Base-by-base conservation (phyloP, 805 yeast species). In the Millerago galiae region DNA sequence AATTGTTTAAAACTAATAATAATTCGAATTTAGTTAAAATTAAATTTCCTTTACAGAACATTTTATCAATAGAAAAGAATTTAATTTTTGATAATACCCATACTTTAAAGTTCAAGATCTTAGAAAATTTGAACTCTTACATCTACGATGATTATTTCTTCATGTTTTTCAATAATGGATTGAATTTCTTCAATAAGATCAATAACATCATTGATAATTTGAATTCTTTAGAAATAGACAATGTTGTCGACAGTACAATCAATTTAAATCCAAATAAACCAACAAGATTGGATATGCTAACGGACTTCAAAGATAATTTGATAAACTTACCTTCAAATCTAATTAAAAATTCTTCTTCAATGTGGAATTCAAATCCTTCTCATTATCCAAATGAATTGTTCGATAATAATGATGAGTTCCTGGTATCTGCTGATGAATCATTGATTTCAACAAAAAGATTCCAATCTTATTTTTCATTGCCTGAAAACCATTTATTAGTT, bases 1-100 rank as follows among this genome's bases (percentile, higher is more conserved):
- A 82, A 41, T 78, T 87, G 2, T 91, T 91, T 62, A 71, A 89
- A 1, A 72, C 83, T 33, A 71, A 83, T 41, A 84, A 86, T 58
- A 68, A 72, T 18, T 81, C 81, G 12, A 81, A 81, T 51, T 81
- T 81, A 46, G 93, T 87, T 12, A 75, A 84, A 16, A 67, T 90
- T 15, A 83, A 84, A 51, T 76, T 91, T 4, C 97, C 97, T 0
- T 54, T 83, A 21, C 74, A 69, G 29, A 83, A 82, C 53, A 65
- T 91, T 12, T 55, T 83, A 8, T 84, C 81, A 53, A 58, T 80
- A 21, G 83, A 77, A 36, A 71, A 75, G 38, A 72, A 74, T 16
- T 58, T 72, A 25, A 72, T 83, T 5, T 66, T 82, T 33, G 81
- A 81, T 13, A 61, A 63, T 16, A 77, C 83, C 1, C 71, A 74